These are phyloP conservation scores for Trichosanthes cucumerina DNA, from an alignment of 306 rosid genomes.

Conservation along the genomic window DNA sequence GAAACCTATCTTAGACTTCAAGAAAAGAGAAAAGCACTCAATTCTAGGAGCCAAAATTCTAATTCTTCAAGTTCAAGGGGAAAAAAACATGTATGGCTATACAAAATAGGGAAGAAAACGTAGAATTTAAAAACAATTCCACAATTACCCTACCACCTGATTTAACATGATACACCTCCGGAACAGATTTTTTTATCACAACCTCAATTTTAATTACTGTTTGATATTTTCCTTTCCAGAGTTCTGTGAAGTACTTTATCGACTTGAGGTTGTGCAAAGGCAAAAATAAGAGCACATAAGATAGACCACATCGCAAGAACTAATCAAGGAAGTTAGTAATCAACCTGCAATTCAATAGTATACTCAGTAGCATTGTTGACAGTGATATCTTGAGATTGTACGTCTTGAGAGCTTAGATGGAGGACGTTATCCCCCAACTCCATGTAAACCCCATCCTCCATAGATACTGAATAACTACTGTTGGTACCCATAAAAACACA, in stretches of 20 bases:
- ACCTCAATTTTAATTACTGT: neutral
- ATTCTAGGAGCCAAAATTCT: too few species aligned
- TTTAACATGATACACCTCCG: neutral
- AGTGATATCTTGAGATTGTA: conserved; percentile 24
- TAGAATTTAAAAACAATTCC: neutral
- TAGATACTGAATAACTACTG: conserved; percentile 71
- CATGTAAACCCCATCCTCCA: conserved; percentile 58
- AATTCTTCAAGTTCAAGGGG: neutral
- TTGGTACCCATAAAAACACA: conserved; percentile 77
- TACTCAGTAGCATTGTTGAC: conserved; percentile 36
- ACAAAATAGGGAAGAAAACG: neutral
- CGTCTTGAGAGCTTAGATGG: conserved; percentile 23
- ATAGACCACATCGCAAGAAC: neutral
- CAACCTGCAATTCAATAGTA: conserved; percentile 77
- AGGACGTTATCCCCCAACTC: conserved; percentile 37
- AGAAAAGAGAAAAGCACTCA: too few species aligned
- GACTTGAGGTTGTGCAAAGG: neutral
- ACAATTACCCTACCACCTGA: neutral
- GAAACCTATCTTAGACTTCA: too few species aligned
- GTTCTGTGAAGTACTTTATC: neutral
- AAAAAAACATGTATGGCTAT: too few species aligned
- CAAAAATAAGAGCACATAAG: neutral
- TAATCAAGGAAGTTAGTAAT: conserved; percentile 14
- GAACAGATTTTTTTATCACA: neutral
- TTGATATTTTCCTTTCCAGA: neutral